Conservation (phyloP, 352 stramenopile species). For the Globisporangium cylindrosporum region DNA sequence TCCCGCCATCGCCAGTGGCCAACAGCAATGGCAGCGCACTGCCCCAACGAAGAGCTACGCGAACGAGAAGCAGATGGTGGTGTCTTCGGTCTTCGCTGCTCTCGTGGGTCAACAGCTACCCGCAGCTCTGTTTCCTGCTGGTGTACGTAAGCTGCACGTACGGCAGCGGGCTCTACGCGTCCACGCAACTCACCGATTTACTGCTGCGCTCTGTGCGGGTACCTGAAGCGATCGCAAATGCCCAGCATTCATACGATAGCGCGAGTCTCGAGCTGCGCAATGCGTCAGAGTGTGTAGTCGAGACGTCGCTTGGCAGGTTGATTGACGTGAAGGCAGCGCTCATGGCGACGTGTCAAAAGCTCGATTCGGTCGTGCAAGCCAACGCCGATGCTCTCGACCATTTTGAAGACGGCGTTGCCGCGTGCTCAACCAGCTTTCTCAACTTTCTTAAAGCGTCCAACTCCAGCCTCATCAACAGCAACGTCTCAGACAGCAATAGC, state of each 20-base stretch:
- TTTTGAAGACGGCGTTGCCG: conserved; percentile 4
- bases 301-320: conserved; percentile 5
- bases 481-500: background rate
- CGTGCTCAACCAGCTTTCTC: conserved; percentile 13
- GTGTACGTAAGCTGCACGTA: conserved; percentile 42
- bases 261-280: conserved; percentile 29
- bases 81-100: background rate
- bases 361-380: background rate
- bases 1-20: conserved; percentile 3
- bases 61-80: background rate
- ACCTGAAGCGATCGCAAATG: conserved; percentile 24
- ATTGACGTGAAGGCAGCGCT: background rate
- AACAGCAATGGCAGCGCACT: background rate
- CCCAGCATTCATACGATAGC: conserved; percentile 29
- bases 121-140: conserved; percentile 52
- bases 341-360: background rate
- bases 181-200: conserved; percentile 33
- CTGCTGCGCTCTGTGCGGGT: conserved; percentile 28
- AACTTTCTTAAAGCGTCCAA: background rate
- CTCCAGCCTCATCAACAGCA: background rate
- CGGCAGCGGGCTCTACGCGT: conserved; percentile 39
- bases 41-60: background rate
- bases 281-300: conserved; percentile 34
- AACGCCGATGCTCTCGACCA: conserved; percentile 14
- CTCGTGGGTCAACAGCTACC: conserved; percentile 37